phyloP scores from a whole-genome alignment of 306 rosid genomes.

The Citrullus colocynthis region DNA sequence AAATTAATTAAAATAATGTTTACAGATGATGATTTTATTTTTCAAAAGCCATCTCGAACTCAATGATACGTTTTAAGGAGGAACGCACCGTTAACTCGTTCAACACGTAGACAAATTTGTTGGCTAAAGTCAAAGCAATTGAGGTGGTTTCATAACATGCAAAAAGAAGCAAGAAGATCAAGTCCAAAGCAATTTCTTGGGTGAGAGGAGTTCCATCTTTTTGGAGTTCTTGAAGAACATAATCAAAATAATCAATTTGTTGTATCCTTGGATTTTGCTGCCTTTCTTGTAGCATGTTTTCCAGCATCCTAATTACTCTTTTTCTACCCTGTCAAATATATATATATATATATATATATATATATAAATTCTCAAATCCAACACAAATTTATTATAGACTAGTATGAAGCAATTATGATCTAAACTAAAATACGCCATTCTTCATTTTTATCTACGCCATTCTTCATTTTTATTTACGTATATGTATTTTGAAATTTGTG shows the following conservation, averaged over 20 bases:
- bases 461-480: background rate
- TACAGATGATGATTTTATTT: no score
- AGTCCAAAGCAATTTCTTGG: conserved; percentile 42
- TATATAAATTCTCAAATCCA: no score
- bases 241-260: conserved; percentile 58
- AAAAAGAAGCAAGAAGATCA: conserved; percentile 53
- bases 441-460: background rate
- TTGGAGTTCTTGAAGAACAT: conserved; percentile 43
- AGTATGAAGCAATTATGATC: no score
- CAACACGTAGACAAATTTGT: conserved; percentile 14
- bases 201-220: conserved; percentile 46
- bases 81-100: background rate
- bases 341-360: no score
- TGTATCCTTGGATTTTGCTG: conserved; percentile 38
- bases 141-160: conserved; percentile 62
- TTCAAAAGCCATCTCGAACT: no score
- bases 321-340: conserved; percentile 48
- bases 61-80: no score
- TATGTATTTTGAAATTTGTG: no score
- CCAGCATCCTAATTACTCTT: conserved; percentile 74
- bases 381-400: no score
- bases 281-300: conserved; percentile 57
- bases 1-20: no score
- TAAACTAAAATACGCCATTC: no score
- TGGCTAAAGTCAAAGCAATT: conserved; percentile 38